Conservation (phyloP, 257 asterid genomes). For the Nicotiana tabacum region DNA sequence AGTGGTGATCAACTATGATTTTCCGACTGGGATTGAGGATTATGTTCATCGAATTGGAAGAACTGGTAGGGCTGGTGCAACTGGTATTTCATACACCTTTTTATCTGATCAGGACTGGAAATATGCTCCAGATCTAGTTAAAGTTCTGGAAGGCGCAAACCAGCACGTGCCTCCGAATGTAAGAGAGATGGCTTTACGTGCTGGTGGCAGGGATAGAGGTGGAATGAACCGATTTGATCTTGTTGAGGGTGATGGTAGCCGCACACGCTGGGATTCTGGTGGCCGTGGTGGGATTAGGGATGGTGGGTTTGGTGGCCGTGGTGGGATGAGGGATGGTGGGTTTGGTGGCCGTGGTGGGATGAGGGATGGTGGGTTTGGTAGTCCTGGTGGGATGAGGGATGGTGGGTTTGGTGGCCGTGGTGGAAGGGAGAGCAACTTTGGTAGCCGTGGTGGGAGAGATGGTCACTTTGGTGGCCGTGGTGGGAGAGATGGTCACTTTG, state of each 20-base stretch:
- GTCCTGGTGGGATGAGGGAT: constrained; percentile 67
- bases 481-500: constrained; percentile 42
- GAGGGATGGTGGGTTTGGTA: constrained; percentile 45
- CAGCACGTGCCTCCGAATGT: constrained; percentile 84
- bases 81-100: constrained; percentile 79
- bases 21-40: constrained; percentile 92
- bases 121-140: constrained; percentile 77
- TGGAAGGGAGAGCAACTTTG: constrained; percentile 55
- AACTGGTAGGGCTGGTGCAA: constrained; percentile 98
- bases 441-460: constrained; percentile 50
- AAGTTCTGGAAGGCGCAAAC: constrained; percentile 88
- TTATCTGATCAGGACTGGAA: constrained; percentile 96
- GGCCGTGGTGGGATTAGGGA: constrained; percentile 60
- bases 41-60: constrained; percentile 97
- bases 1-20: constrained; percentile 81
- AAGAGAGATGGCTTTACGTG: constrained; percentile 79
- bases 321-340: constrained; percentile 70
- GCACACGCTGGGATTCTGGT: constrained; percentile 20
- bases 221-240: constrained; percentile 59
- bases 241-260: constrained; percentile 36
- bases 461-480: constrained; percentile 24
- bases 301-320: constrained; percentile 50
- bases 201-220: constrained; percentile 74
- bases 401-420: constrained; percentile 63
- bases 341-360: constrained; percentile 56